A percentile compares a stretch with the other conserved stretches of the same genome.
phyloP scores from a whole-genome alignment of 163 green algal species.

The Coccomyxa subellipsoidea region DNA sequence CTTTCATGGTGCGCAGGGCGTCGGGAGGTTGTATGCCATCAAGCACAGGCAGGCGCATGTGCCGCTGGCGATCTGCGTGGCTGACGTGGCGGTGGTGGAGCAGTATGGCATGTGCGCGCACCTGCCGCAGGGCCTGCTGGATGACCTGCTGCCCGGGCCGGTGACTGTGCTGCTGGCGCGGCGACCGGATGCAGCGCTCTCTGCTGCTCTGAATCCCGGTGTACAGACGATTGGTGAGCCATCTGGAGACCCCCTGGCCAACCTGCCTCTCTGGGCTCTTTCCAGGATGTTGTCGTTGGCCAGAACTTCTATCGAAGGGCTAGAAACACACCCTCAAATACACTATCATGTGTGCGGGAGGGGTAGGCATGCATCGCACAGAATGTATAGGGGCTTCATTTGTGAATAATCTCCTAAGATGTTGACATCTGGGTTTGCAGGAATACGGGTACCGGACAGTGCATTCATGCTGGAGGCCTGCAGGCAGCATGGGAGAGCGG shows the following conservation, averaged over 20 bases:
- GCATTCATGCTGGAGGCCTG: slow-evolving; percentile 60
- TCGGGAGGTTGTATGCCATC: slow-evolving; percentile 57
- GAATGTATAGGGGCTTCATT: background rate
- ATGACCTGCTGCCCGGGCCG: slow-evolving; percentile 66
- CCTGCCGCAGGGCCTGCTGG: slow-evolving; percentile 61
- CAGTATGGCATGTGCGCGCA: slow-evolving; percentile 31
- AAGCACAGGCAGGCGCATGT: slow-evolving; percentile 53
- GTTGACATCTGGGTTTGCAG: too few species aligned
- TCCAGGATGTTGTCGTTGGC: too few species aligned
- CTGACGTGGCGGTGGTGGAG: slow-evolving; percentile 40
- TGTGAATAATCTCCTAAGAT: background rate
- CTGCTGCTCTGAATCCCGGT: slow-evolving; percentile 37
- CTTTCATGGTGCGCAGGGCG: slow-evolving; percentile 7
- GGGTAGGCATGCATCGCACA: background rate
- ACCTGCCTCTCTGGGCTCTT: too few species aligned
- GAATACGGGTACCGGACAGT: slow-evolving; percentile 61
- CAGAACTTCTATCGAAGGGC: too few species aligned
- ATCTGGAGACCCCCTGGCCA: background rate
- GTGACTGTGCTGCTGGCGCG: slow-evolving; percentile 66
- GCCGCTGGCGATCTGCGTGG: slow-evolving; percentile 56
- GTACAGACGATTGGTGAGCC: slow-evolving; percentile 29
- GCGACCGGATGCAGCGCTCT: slow-evolving; percentile 35
- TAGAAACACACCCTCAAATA: too few species aligned
- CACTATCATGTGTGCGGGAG: too few species aligned
- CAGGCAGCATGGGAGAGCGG: slow-evolving; percentile 34